Base-by-base conservation (phyloP, 768 basidiomycete genomes). In the Mrakia frigida region DNA sequence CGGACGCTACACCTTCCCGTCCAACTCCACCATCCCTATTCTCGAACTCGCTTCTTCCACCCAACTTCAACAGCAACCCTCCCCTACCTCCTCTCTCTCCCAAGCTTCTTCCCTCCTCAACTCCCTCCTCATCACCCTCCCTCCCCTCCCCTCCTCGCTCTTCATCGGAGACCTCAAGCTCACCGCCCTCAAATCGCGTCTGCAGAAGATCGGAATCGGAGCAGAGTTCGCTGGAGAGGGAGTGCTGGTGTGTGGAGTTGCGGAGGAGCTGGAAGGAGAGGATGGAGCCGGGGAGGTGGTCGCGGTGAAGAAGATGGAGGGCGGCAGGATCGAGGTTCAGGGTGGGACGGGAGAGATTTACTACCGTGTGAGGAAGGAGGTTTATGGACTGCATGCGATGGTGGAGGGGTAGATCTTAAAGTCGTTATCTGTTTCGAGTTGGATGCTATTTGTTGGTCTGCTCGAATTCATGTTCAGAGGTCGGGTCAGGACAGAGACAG, bases 101-200 rank as follows among this genome's bases (percentile, higher is more conserved):
- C 60, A 68, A 63, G 70, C 61, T 65, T 50, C 75, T 52, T 46
- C 76, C 35, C 35, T 35, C 11, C 56, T n/a, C 56, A n/a, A 25
- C n/a, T 56, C 56, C 9, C 39, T 79, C 73, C 46, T 59, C 53
- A 68, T 77, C 18, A 60, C 89, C 23, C 85, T 87, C 28, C 86
- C 88, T 14, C 84, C 88, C 3, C 86, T 98, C 3, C 93, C 94
- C 0, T 88, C 90, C 77, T 95, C 96, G 0, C 92, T 95, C 10
- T 96, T 98, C 90, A 97, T 99, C 74, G 97, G 97, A 70, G 97
- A 98, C 81, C 88, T 99, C 59, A 94, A 97, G 82, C 86, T 99
- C 39, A 94, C 94, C 0, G 88, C 89, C 2, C 87, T 99, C 67
- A 97, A 98, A 83, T 82, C 89, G n/a, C 88, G 90, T 7, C 86